phyloP scores from a whole-genome alignment of 306 rosid species.

The Quercus parvula region DNA sequence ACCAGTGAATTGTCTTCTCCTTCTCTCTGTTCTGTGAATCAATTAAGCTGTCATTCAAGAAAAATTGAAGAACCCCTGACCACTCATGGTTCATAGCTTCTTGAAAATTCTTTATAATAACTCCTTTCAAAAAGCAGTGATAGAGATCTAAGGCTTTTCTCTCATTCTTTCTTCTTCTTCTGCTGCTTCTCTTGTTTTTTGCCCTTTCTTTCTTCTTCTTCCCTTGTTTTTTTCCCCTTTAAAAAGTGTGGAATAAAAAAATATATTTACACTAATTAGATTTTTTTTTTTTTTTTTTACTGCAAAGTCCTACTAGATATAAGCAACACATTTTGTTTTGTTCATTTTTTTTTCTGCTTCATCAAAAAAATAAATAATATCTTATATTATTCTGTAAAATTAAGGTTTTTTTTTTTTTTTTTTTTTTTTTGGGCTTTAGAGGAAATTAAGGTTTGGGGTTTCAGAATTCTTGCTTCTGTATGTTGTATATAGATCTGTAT shows the following conservation, averaged over 20 bases:
- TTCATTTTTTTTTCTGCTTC: background rate
- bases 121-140: slow-evolving; percentile 9
- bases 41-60: background rate
- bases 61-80: slow-evolving; percentile 7
- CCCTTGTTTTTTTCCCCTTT: background rate
- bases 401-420: background rate
- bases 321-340: background rate
- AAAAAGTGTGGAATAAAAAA: background rate
- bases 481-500: background rate
- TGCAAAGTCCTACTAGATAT: no score
- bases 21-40: background rate
- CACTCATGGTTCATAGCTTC: background rate
- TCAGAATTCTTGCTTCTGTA: background rate
- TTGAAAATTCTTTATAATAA: background rate
- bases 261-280: background rate
- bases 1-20: background rate
- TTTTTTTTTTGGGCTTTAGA: background rate
- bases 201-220: background rate
- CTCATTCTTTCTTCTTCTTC: background rate
- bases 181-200: background rate
- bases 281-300: background rate
- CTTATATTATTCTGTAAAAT: background rate
- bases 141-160: background rate
- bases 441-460: background rate
- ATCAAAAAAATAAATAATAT: background rate